Evolutionary conservation across 768 basidiomycete species (phyloP).

Genomic region (Boletus coccyginus): DNA sequence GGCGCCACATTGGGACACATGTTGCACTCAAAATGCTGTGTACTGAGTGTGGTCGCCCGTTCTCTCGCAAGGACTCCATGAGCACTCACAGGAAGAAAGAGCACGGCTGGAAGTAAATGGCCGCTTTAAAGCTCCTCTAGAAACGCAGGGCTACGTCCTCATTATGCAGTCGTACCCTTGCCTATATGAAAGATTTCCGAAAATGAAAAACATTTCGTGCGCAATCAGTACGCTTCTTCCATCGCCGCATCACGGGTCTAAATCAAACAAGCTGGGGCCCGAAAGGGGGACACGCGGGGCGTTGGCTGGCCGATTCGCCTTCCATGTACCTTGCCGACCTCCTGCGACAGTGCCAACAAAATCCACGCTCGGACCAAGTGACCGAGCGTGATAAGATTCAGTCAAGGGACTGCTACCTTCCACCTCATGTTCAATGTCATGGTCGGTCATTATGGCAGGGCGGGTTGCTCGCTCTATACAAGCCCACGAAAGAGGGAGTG

Average conservation of each 20-base stretch:
- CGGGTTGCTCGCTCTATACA: too few species aligned
- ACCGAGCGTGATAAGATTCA: not conserved
- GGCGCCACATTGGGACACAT: conserved; percentile 11
- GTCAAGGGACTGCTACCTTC: not conserved
- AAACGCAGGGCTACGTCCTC: not conserved
- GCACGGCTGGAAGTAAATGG: too few species aligned
- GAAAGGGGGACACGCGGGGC: not conserved
- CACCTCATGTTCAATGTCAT: not conserved
- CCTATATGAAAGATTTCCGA: not conserved
- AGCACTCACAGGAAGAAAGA: too few species aligned
- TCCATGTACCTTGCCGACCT: not conserved
- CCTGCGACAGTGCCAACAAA: too few species aligned
- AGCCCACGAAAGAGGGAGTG: too few species aligned
- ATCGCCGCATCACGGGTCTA: not conserved
- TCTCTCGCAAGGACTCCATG: too few species aligned
- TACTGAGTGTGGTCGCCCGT: too few species aligned
- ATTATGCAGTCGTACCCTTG: too few species aligned
- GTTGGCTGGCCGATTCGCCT: not conserved
- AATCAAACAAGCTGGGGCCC: not conserved
- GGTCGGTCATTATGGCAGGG: not conserved
- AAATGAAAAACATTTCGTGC: not conserved
- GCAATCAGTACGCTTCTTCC: not conserved
- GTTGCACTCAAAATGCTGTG: not conserved
- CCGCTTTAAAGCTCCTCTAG: not conserved
- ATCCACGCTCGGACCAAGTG: not conserved